Conservation (phyloP, 768 basidiomycete genomes). For the Russula ochroleuca region DNA sequence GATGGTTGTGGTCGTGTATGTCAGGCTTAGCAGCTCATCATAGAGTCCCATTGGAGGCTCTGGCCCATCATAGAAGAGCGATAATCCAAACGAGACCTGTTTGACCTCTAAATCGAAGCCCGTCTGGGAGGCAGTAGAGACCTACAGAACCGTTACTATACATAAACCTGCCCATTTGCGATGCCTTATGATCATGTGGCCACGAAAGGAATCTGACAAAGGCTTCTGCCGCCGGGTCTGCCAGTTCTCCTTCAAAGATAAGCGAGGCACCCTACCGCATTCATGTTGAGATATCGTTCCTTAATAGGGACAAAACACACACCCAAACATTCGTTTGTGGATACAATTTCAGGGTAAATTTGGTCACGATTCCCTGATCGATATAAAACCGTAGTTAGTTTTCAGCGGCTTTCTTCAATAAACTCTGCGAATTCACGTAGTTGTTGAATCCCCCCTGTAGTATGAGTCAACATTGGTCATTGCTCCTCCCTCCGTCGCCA, state of each 20-base stretch:
- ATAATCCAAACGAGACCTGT: slow-evolving; percentile 6
- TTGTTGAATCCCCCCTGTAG: slow-evolving; percentile 22
- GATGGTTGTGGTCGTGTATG: slow-evolving; percentile 34
- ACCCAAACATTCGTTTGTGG: slow-evolving; percentile 21
- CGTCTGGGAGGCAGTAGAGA: slow-evolving; percentile 36
- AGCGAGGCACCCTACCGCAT: slow-evolving; percentile 3
- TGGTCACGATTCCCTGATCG: slow-evolving; percentile 21
- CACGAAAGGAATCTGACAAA: not conserved
- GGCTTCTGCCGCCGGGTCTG: not conserved
- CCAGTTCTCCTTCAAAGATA: slow-evolving; percentile 3
- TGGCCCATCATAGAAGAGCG: slow-evolving; percentile 54
- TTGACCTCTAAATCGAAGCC: slow-evolving; percentile 26
- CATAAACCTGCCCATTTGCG: slow-evolving; percentile 1
- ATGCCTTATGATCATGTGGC: slow-evolving; percentile 11
- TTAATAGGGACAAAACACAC: not conserved
- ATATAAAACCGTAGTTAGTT: not conserved
- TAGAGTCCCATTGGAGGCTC: slow-evolving; percentile 44
- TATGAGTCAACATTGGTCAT: not conserved
- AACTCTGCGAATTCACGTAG: not conserved
- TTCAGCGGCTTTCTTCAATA: not conserved
- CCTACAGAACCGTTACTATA: slow-evolving; percentile 15
- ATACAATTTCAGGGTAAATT: slow-evolving; percentile 14
- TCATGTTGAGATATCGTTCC: not conserved
- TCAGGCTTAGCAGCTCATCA: slow-evolving; percentile 44
- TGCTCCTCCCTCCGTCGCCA: not conserved